Conservation (phyloP, 1,284 basidiomycete species). For the Irpex sp. region DNA sequence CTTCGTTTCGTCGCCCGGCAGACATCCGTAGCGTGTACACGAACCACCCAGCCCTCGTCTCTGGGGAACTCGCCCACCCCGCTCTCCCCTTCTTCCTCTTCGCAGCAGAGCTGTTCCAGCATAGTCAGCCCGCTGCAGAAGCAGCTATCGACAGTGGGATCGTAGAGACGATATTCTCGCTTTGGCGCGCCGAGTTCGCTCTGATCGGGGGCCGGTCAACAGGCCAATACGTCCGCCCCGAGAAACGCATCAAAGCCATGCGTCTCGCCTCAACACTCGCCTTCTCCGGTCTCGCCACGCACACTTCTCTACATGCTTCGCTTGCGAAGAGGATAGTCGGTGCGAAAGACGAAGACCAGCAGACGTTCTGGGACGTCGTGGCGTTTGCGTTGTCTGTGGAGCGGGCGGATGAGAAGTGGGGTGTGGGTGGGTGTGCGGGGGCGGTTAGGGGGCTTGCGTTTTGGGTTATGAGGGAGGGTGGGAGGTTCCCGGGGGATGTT, state of each 20-base stretch:
- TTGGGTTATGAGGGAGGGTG: background rate
- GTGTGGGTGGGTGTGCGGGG: background rate
- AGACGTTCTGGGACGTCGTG: constrained; percentile 3
- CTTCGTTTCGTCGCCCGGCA: background rate
- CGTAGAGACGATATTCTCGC: background rate
- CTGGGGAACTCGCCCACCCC: background rate
- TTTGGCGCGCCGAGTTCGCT: background rate
- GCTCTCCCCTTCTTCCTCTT: constrained; percentile 6
- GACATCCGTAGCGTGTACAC: background rate
- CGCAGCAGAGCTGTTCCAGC: background rate
- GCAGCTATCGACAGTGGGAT: background rate
- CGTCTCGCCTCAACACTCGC: background rate
- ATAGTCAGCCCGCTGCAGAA: background rate
- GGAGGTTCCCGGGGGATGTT: background rate
- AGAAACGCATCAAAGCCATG: background rate
- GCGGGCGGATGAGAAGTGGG: background rate
- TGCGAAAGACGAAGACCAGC: background rate
- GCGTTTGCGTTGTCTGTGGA: background rate
- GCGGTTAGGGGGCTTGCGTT: background rate
- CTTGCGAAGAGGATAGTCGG: background rate
- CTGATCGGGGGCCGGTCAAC: background rate
- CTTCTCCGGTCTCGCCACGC: background rate
- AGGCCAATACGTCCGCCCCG: background rate
- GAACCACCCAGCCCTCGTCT: background rate
- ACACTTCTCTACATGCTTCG: background rate